Evolutionary conservation across 78 protist genomes (phyloP).

Genomic region (Protostelium mycophagum): DNA sequence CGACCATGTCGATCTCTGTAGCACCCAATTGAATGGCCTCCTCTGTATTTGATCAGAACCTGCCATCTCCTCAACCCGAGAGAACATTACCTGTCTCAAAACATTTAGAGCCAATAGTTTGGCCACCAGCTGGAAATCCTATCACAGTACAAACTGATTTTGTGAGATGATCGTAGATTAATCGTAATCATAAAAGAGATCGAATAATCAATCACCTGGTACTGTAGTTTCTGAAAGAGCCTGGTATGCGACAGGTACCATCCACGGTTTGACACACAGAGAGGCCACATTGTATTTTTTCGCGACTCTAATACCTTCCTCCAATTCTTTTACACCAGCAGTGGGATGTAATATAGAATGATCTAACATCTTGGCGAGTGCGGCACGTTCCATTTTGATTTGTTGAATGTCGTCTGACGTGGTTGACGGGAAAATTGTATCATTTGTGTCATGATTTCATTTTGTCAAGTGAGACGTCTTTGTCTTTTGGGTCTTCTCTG

Average conservation of each 20-base stretch:
- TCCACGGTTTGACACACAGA: not conserved
- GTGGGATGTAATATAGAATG: not conserved
- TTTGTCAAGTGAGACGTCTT: too few species aligned
- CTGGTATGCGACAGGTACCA: not conserved
- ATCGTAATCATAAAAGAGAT: not conserved
- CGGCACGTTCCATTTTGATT: too few species aligned
- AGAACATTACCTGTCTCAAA: not conserved
- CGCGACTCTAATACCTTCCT: not conserved
- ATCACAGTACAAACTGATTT: not conserved
- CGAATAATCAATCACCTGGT: not conserved
- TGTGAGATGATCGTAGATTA: not conserved
- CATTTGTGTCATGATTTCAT: too few species aligned
- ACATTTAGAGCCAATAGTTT: not conserved
- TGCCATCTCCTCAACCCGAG: not conserved
- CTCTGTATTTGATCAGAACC: not conserved
- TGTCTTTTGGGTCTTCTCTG: too few species aligned
- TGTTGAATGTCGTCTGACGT: too few species aligned
- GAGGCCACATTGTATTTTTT: not conserved
- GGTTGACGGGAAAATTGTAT: too few species aligned
- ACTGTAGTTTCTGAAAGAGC: not conserved
- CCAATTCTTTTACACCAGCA: not conserved
- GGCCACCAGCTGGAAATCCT: not conserved
- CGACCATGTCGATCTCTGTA: not conserved
- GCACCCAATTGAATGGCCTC: not conserved
- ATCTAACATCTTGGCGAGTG: not conserved